These are phyloP conservation scores for Dryas drummondii DNA, from an alignment of 306 rosid species.

Conservation along the genomic window DNA sequence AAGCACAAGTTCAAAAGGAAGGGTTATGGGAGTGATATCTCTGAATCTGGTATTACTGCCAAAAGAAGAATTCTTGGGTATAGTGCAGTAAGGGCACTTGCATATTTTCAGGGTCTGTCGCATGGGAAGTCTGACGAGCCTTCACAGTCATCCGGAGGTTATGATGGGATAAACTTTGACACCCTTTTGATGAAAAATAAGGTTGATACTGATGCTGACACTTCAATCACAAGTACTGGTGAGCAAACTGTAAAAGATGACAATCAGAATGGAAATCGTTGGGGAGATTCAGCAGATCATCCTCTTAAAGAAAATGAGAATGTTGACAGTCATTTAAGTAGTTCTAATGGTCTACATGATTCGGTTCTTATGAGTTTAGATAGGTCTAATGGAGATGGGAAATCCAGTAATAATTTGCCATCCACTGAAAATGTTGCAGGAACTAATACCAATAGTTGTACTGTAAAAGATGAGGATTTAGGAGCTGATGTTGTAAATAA, in stretches of 20 bases:
- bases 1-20: slow-evolving; percentile 57
- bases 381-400: slow-evolving; percentile 30
- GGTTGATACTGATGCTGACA: slow-evolving; percentile 37
- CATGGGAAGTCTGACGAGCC: slow-evolving; percentile 43
- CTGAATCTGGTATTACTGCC: slow-evolving; percentile 42
- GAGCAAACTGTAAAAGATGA: slow-evolving; percentile 26
- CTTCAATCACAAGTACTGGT: slow-evolving; percentile 20
- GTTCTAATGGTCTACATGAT: slow-evolving; percentile 28
- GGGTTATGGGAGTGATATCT: slow-evolving; percentile 52
- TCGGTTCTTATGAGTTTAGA: slow-evolving; percentile 13
- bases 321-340: slow-evolving; percentile 26
- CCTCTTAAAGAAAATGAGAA: slow-evolving; percentile 30
- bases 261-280: slow-evolving; percentile 25
- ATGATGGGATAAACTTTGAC: slow-evolving; percentile 38
- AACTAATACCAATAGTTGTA: slow-evolving; percentile 26
- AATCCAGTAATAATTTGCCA: slow-evolving; percentile 22
- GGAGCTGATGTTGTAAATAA: slow-evolving; percentile 30
- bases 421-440: slow-evolving; percentile 30
- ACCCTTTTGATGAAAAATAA: slow-evolving; percentile 40
- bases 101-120: slow-evolving; percentile 54
- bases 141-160: slow-evolving; percentile 34
- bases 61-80: slow-evolving; percentile 68
- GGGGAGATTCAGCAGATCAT: slow-evolving; percentile 26
- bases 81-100: slow-evolving; percentile 65
- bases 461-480: slow-evolving; percentile 35